Evolutionary conservation across 1,284 basidiomycete genomes (phyloP).

Genomic region (Ganoderma resinaceum): DNA sequence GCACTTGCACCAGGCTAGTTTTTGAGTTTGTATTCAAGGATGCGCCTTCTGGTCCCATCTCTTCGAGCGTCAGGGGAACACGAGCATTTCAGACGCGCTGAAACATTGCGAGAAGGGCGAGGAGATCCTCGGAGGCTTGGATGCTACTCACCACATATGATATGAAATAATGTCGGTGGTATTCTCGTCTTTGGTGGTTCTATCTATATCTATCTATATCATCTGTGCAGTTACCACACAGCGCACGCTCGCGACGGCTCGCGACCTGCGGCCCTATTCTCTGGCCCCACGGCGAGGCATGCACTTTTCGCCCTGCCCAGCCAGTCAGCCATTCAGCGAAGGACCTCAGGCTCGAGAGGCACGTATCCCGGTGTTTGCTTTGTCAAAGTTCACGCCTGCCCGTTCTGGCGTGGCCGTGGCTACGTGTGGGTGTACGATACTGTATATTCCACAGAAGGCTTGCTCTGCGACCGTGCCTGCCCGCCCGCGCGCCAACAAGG

Average conservation of each 20-base stretch:
- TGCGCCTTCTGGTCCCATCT: not conserved
- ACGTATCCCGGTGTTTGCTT: not conserved
- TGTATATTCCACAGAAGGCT: not conserved
- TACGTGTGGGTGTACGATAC: not conserved
- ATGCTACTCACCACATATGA: not conserved
- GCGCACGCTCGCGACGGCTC: not conserved
- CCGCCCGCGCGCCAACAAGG: not conserved
- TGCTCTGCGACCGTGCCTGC: not conserved
- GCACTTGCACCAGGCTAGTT: not conserved
- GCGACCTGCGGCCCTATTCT: not conserved
- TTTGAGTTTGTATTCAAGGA: not conserved
- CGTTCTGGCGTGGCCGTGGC: not conserved
- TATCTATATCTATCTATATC: not conserved
- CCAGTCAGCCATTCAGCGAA: not conserved
- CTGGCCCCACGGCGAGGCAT: not conserved
- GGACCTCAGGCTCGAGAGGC: not conserved
- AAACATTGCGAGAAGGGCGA: conserved; percentile 3
- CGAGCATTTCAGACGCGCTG: not conserved
- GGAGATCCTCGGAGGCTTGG: conserved; percentile 9
- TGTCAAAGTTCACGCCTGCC: not conserved
- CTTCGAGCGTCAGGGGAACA: not conserved
- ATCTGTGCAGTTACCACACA: not conserved
- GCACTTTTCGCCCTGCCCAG: not conserved
- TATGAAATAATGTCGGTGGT: not conserved
- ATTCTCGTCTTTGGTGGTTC: not conserved